Percentiles rank a stretch among this genome's conserved stretches.
Evolutionary conservation across 305 asterid genomes (phyloP).

Genomic region (Fraxinus nigra): DNA sequence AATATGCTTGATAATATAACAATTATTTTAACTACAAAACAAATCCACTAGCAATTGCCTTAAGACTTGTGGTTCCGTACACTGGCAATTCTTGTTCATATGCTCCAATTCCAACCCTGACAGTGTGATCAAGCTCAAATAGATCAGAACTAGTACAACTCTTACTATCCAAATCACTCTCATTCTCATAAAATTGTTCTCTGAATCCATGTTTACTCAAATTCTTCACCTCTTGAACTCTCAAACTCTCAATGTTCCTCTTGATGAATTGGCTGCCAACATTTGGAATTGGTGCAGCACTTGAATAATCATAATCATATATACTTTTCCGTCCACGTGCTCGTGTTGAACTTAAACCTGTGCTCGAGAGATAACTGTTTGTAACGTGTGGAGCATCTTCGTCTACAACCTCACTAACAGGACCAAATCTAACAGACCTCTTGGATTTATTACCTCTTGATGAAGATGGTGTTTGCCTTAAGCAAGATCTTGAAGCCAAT

Average conservation of each 20-base stretch:
- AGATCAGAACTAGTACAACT: slow-evolving; percentile 90
- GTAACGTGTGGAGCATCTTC: slow-evolving; percentile 24
- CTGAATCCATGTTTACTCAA: slow-evolving; percentile 32
- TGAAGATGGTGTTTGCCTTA: slow-evolving; percentile 45
- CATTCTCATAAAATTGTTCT: slow-evolving; percentile 29
- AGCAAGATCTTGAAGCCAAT: slow-evolving; percentile 50
- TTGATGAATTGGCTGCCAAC: slow-evolving; percentile 44
- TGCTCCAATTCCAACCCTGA: slow-evolving; percentile 40
- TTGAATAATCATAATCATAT: not conserved
- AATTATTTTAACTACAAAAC: slow-evolving; percentile 11
- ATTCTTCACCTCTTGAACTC: slow-evolving; percentile 28
- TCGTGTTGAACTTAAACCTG: slow-evolving; percentile 1
- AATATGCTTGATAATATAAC: not conserved
- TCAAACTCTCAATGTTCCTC: slow-evolving; percentile 48
- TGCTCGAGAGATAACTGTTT: not conserved
- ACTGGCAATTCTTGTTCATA: slow-evolving; percentile 75
- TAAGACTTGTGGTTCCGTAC: slow-evolving; percentile 68
- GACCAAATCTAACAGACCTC: slow-evolving; percentile 73
- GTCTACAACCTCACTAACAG: slow-evolving; percentile 54
- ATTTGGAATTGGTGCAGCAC: slow-evolving; percentile 25
- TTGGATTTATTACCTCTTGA: slow-evolving; percentile 49
- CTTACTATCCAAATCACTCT: slow-evolving; percentile 34
- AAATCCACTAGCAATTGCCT: slow-evolving; percentile 50
- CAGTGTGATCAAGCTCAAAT: slow-evolving; percentile 75
- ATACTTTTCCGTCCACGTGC: not conserved